A percentile compares a stretch with the other conserved stretches of the same genome.
Evolutionary conservation across 2,329 filamentous ascomycete species (phyloP).

Genomic region (Colletotrichum sp.): DNA sequence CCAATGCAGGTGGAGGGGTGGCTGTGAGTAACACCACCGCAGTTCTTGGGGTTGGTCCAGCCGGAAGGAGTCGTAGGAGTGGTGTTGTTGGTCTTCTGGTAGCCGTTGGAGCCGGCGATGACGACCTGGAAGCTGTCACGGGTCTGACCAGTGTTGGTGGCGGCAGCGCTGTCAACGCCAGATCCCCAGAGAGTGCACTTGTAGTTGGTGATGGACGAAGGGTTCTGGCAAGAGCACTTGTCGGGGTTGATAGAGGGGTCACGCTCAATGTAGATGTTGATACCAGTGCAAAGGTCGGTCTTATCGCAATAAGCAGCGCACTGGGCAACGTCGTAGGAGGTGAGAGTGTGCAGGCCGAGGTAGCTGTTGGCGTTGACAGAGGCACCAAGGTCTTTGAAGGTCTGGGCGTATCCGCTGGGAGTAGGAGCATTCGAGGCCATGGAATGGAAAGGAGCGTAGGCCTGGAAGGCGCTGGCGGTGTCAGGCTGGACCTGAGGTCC

Average conservation of each 20-base stretch:
- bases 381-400: conserved; percentile 12
- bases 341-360: conserved; percentile 10
- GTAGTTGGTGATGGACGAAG: conserved; percentile 14
- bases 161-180: conserved; percentile 14
- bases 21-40: not conserved
- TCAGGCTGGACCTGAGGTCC: not conserved
- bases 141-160: conserved; percentile 15
- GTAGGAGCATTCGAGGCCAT: not conserved
- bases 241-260: conserved; percentile 18
- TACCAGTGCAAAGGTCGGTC: conserved; percentile 10
- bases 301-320: conserved; percentile 7
- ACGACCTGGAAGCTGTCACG: conserved; percentile 20
- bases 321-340: conserved; percentile 2
- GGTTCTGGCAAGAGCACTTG: conserved; percentile 10
- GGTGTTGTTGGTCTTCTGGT: conserved; percentile 20
- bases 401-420: not conserved
- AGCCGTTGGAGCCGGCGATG: conserved; percentile 22
- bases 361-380: conserved; percentile 16
- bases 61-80: not conserved
- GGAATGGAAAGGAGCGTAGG: not conserved
- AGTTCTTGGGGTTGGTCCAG: conserved; percentile 17
- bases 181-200: conserved; percentile 20
- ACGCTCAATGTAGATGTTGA: conserved; percentile 20
- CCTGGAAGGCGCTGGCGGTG: not conserved
- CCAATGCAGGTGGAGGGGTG: conserved; percentile 16